A percentile compares a stretch with the other conserved stretches of the same genome.
Evolutionary conservation across 2,329 filamentous ascomycete species (phyloP).

Genomic region (Penicillium nordicum): DNA sequence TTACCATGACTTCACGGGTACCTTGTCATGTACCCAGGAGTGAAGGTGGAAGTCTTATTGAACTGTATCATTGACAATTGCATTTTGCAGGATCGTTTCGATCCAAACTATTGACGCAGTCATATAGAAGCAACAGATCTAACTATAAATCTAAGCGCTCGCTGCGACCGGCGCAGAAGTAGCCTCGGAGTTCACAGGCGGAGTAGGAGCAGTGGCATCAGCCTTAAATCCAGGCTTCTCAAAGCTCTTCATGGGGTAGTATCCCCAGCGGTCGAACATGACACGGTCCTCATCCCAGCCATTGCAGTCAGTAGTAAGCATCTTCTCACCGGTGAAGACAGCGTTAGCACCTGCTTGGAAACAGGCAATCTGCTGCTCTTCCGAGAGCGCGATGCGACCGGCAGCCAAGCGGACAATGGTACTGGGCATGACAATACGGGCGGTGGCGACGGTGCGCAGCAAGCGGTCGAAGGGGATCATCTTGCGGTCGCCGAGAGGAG

Average conservation of each 20-base stretch:
- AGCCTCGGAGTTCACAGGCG: conserved; percentile 14
- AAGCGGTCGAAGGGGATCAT: conserved; percentile 74
- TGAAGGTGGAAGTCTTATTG: neutral
- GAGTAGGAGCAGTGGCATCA: conserved; percentile 5
- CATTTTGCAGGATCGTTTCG: neutral
- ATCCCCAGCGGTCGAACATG: conserved; percentile 80
- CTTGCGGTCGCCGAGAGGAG: conserved; percentile 71
- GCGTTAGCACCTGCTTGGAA: conserved; percentile 91
- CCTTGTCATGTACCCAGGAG: neutral
- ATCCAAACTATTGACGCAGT: neutral
- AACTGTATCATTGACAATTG: neutral
- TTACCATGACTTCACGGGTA: neutral
- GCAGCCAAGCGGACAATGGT: conserved; percentile 87
- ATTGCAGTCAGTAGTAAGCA: conserved; percentile 88
- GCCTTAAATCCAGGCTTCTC: conserved; percentile 35
- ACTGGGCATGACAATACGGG: conserved; percentile 74
- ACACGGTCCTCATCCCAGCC: conserved; percentile 84
- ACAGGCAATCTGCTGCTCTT: conserved; percentile 85
- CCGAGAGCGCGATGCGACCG: conserved; percentile 75
- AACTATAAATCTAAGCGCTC: conserved; percentile 17
- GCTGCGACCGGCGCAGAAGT: conserved; percentile 32
- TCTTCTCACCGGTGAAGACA: conserved; percentile 94
- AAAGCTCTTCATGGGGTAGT: conserved; percentile 69
- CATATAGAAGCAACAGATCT: neutral
- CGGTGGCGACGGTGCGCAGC: conserved; percentile 78